Evolutionary conservation across 495 filamentous ascomycete species (phyloP).

Genomic region (Wilcoxina mikolae): DNA sequence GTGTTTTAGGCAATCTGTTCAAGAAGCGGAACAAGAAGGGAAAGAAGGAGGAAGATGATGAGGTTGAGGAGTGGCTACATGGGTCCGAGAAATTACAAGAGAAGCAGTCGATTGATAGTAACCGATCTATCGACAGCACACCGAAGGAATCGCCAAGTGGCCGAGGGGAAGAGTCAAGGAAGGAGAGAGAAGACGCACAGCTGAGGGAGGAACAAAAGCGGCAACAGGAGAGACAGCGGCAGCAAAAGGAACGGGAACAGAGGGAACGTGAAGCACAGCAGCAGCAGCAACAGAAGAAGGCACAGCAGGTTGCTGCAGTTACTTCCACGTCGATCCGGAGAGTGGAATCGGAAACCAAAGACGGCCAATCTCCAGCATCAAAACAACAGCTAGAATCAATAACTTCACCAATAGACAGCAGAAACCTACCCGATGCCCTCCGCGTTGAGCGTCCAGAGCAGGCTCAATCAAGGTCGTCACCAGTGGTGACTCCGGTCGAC

Average conservation of each 20-base stretch:
- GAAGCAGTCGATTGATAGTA: slow-evolving; percentile 42
- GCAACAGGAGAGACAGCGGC: slow-evolving; percentile 14
- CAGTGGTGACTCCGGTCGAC: slow-evolving; percentile 19
- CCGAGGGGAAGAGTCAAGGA: slow-evolving; percentile 28
- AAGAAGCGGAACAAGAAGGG: slow-evolving; percentile 85
- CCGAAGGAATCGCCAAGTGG: slow-evolving; percentile 36
- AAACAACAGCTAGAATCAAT: neutral
- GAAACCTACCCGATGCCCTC: slow-evolving; percentile 26
- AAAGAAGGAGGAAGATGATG: slow-evolving; percentile 50
- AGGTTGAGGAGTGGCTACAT: slow-evolving; percentile 32
- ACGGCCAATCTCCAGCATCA: slow-evolving; percentile 2
- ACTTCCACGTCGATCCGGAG: slow-evolving; percentile 21
- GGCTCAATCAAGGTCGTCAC: slow-evolving; percentile 26
- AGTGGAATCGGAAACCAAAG: slow-evolving; percentile 22
- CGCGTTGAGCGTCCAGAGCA: slow-evolving; percentile 31
- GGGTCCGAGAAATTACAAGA: slow-evolving; percentile 32
- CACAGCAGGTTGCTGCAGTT: slow-evolving; percentile 9
- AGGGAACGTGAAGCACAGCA: slow-evolving; percentile 10
- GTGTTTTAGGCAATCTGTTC: slow-evolving; percentile 88
- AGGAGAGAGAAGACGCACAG: slow-evolving; percentile 19
- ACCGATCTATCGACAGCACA: neutral
- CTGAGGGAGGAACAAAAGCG: slow-evolving; percentile 14
- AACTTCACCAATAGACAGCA: neutral
- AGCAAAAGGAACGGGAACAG: slow-evolving; percentile 10
- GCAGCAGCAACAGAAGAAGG: slow-evolving; percentile 9